Evolutionary conservation across 441 rosid genomes (phyloP).

Genomic region (Pelargonium citronellum): DNA sequence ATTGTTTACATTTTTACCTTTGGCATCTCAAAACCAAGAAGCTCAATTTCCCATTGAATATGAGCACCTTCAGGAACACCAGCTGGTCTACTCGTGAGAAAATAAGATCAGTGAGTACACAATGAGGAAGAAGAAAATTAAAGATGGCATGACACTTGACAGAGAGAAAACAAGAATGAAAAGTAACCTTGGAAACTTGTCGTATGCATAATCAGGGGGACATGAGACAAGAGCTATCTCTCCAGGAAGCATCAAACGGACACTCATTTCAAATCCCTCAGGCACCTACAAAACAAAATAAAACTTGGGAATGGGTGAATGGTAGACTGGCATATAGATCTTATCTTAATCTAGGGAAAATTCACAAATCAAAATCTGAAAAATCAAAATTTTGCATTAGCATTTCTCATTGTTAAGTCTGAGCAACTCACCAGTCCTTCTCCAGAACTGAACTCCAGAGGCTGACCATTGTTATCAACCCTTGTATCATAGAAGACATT

Average conservation of each 20-base stretch:
- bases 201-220: slow-evolving; percentile 96
- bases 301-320: neutral
- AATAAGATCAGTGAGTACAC: slow-evolving; percentile 16
- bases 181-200: slow-evolving; percentile 72
- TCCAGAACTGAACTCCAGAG: slow-evolving; percentile 91
- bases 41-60: slow-evolving; percentile 92
- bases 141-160: neutral
- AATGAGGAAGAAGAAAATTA: slow-evolving; percentile 7
- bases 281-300: slow-evolving; percentile 57
- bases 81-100: slow-evolving; percentile 48
- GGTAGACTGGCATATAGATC: slow-evolving; percentile 1
- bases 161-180: slow-evolving; percentile 5
- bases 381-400: neutral
- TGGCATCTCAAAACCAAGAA: slow-evolving; percentile 94
- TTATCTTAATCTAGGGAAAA: neutral
- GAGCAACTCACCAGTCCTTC: slow-evolving; percentile 72
- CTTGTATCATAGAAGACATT: slow-evolving; percentile 71
- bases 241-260: slow-evolving; percentile 95
- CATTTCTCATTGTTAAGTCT: slow-evolving; percentile 7
- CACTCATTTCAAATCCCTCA: slow-evolving; percentile 96
- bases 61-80: slow-evolving; percentile 87
- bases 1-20: slow-evolving; percentile 40
- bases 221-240: slow-evolving; percentile 89
- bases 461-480: slow-evolving; percentile 66
- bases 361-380: neutral